Percentiles rank a stretch among this genome's conserved stretches.
These are phyloP conservation scores for Quercus gilva DNA, from an alignment of 306 rosid species.

Conservation along the genomic window DNA sequence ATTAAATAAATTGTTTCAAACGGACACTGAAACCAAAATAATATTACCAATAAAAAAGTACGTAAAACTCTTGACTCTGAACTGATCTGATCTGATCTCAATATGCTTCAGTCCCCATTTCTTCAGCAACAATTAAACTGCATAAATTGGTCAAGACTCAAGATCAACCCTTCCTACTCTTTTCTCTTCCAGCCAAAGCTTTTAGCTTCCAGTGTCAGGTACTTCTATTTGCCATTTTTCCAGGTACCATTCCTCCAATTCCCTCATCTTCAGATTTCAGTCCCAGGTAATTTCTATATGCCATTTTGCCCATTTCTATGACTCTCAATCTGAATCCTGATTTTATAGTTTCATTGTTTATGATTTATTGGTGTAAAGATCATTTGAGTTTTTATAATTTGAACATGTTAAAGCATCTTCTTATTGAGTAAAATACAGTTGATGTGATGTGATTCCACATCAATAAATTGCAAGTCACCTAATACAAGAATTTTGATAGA, in stretches of 20 bases:
- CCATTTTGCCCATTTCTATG: background rate
- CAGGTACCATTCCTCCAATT: constrained; percentile 28
- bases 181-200: background rate
- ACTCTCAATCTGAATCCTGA: constrained; percentile 22
- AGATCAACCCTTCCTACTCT: background rate
- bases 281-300: background rate
- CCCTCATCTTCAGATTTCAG: background rate
- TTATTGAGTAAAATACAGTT: background rate
- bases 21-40: constrained; percentile 16
- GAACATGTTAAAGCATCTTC: constrained; percentile 22
- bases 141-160: background rate
- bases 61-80: constrained; percentile 18
- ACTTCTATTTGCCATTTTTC: background rate
- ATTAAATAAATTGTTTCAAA: too few species aligned
- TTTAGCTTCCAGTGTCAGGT: background rate
- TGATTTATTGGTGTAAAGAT: background rate
- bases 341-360: constrained; percentile 28
- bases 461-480: too few species aligned
- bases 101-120: constrained; percentile 3
- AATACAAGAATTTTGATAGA: too few species aligned
- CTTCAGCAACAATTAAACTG: constrained; percentile 17
- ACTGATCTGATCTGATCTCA: constrained; percentile 20
- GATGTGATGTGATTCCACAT: too few species aligned
- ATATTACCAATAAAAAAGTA: background rate
- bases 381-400: constrained; percentile 23